Evolutionary conservation across 2,329 filamentous ascomycete species (phyloP), one percentile per base, ranked within the genome.

Genomic region (Ramularia endophylla): DNA sequence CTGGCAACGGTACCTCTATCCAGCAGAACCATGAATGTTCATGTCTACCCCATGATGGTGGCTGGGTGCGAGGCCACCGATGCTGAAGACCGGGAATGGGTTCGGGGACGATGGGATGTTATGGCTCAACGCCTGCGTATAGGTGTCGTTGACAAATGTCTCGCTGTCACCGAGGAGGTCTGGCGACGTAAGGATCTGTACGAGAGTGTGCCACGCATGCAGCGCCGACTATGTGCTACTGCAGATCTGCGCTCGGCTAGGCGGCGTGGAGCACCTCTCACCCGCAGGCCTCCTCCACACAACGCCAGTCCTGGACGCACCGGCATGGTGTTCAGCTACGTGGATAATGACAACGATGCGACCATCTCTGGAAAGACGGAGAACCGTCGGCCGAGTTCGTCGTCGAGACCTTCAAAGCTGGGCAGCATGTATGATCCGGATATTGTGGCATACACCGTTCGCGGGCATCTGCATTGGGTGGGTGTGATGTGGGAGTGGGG

Each of bases 401-500:
- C 22, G 7, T 17, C 16, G 13, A 13, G 32, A 17, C 32, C 32
- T n/a, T 34, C 32, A n/a, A 34, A 34, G 32, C 30, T 48, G 27
- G 44, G 46, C 25, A 48, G 46, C n/a, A 43, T 48, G 28, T 45
- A 52, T 38, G 32, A 34, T 20, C 32, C 32, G 8, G 32, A 34
- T 34, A 34, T 34, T 20, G 43, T 67, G 40, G 76, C 81, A 37
- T 73, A 77, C 54, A 83, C 79, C 3, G 78, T 85, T n/a, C 72
- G 77, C 48, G 81, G 81, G 3, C 69, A 69, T 33, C 62, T 82
- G 54, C 81, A 85, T 61, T 85, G 81, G 81, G 67, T 83, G 7
- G 77, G 80, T 27, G 79, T 85, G 30, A 85, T 85, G 81, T 75
- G 74, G 47, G 80, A 84, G 51, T 83, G 78, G 78, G 67, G 71